A percentile compares a stretch with the other conserved stretches of the same genome.
Evolutionary conservation across 2,329 filamentous ascomycete genomes (phyloP).

Genomic region (Neoarthrinium moseri): DNA sequence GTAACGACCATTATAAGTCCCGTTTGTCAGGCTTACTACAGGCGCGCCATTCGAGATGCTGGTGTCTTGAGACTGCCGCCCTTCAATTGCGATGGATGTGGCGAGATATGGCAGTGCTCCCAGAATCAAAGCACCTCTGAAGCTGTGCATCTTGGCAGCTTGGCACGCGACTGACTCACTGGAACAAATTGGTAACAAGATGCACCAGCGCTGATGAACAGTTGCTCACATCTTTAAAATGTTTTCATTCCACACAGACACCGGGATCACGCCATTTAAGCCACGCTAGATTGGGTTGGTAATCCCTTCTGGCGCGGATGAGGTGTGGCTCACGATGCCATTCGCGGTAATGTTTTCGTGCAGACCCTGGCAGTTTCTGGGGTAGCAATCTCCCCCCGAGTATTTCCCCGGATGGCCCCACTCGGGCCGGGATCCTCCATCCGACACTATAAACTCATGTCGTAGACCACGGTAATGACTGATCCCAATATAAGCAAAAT

Average conservation of each 20-base stretch:
- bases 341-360: background rate
- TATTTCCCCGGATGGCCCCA: background rate
- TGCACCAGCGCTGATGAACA: background rate
- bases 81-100: background rate
- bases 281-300: background rate
- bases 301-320: background rate
- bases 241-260: too few species aligned
- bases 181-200: too few species aligned
- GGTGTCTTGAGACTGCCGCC: background rate
- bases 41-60: background rate
- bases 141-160: background rate
- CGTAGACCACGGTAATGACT: too few species aligned
- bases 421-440: background rate
- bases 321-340: background rate
- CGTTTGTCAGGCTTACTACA: constrained; percentile 28
- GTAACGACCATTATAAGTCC: constrained; percentile 38
- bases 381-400: background rate
- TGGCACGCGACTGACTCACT: background rate
- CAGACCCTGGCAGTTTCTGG: background rate
- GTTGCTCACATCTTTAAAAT: background rate
- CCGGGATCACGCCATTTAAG: background rate
- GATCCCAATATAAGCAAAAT: too few species aligned
- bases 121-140: background rate
- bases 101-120: background rate
- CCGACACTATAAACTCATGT: background rate